Base-by-base conservation (phyloP, 2,329 filamentous ascomycete genomes). In the Parastagonospora avenae region DNA sequence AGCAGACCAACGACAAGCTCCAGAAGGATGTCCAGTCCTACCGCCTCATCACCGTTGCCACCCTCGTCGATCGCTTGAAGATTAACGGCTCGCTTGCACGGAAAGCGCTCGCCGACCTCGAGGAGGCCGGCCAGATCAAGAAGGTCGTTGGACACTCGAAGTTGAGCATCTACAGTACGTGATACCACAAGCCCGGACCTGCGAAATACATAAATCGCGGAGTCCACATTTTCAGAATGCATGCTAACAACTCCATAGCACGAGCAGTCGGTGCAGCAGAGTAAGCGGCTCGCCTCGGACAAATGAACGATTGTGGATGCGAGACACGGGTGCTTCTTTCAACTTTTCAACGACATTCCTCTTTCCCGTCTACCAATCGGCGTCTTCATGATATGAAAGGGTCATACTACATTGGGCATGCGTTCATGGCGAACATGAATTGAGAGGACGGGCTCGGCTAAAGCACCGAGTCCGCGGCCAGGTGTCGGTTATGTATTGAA, bases 21-120 rank as follows among this genome's bases (percentile, higher is more conserved):
- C 90, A 96, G 86, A 99, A 99, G 86, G 94, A 99, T 87, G 95
- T 99, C 74, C 94, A 97, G 82, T 97, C 94, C 64, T 99, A 97
- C 90, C 92, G 94, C 77, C 92, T 99, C 80, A 92, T 99, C 83
- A 97, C 94, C 77, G 90, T 97, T 75, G 92, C 94, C 75, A 93
- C 91, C 73, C 92, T 99, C 75, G 94, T 99, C 86, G 94, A 99
- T 83, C 88, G 94, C 81, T 87, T 99, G 81, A 99, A 99, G 92
- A 95, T 99, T 86, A 99, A 99, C 85, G 95, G 94, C 76, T 96
- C 91, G 72, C 84, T 99, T 76, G 94, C 94, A 69, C 88, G 94
- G 76, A 83, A 85, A 82, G 93, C 91, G 80, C 84, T 97, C 68
- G 83, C 83, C 77, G 93, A 97, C 77, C 85, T 97, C 72, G 93